Percentiles rank a stretch among this genome's conserved stretches.
These are phyloP conservation scores for Saturnispora halmiae DNA, from an alignment of 805 yeast genomes.

Conservation along the genomic window DNA sequence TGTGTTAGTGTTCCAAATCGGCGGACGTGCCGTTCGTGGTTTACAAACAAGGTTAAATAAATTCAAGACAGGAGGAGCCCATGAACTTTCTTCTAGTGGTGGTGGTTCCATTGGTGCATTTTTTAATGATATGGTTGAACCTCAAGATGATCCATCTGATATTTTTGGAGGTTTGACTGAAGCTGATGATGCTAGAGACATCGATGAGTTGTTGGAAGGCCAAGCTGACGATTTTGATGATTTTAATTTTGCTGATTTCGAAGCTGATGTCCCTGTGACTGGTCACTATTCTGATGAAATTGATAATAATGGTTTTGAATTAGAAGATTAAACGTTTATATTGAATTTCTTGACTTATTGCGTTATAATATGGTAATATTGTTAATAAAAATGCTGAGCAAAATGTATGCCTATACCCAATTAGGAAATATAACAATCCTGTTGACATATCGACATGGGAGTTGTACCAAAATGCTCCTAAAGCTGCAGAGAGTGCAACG, in stretches of 20 bases:
- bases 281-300: slow-evolving; percentile 2
- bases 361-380: too few relatives aligned
- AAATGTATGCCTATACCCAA: too few relatives aligned
- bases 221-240: slow-evolving; percentile 27
- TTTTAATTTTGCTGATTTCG: slow-evolving; percentile 24
- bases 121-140: slow-evolving; percentile 24
- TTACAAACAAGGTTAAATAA: slow-evolving; percentile 8
- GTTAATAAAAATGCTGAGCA: too few relatives aligned
- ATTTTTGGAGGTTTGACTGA: slow-evolving; percentile 26
- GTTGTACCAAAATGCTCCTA: too few relatives aligned
- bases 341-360: too few relatives aligned
- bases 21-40: slow-evolving; percentile 7
- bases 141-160: slow-evolving; percentile 23
- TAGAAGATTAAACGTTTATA: too few relatives aligned
- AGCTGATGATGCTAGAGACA: slow-evolving; percentile 43
- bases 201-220: slow-evolving; percentile 33
- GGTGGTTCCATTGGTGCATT: slow-evolving; percentile 21
- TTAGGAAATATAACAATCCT: too few relatives aligned
- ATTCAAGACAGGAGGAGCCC: slow-evolving; percentile 16
- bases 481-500: too few relatives aligned
- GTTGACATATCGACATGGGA: too few relatives aligned
- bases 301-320: background rate
- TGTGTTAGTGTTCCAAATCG: slow-evolving; percentile 27
- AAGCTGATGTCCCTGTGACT: slow-evolving; percentile 12
- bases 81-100: too few relatives aligned